Conservation (phyloP, 768 basidiomycete species). For the Tephrocybe sp. region DNA sequence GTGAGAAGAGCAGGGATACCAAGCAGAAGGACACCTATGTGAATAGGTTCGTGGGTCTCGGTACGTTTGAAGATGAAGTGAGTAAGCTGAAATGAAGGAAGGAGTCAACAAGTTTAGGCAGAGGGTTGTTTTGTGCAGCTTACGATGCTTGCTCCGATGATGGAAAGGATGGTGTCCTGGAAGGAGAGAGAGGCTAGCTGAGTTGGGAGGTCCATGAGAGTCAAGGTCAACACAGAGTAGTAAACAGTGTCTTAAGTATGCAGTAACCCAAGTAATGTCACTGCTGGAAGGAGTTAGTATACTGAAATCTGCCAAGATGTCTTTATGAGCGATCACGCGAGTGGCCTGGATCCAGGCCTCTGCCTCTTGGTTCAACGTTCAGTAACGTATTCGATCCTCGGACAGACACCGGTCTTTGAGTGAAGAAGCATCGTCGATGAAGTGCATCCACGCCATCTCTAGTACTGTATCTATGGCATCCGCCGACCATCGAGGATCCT, state of each 20-base stretch:
- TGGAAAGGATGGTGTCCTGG: constrained; percentile 11
- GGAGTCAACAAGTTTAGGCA: neutral
- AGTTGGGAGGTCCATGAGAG: constrained; percentile 11
- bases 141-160: constrained; percentile 16
- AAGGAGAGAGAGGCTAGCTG: constrained; percentile 8
- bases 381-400: too few relatives aligned
- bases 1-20: constrained; percentile 24
- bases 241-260: neutral
- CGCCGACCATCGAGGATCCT: too few relatives aligned
- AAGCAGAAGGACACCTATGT: constrained; percentile 24
- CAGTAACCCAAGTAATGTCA: neutral
- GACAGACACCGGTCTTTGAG: too few relatives aligned
- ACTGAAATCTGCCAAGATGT: too few relatives aligned
- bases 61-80: constrained; percentile 33
- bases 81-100: constrained; percentile 16
- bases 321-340: too few relatives aligned
- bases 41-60: constrained; percentile 27
- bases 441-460: too few relatives aligned
- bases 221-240: neutral
- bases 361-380: too few relatives aligned
- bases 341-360: too few relatives aligned
- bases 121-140: neutral
- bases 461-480: too few relatives aligned
- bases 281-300: neutral
- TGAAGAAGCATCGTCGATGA: too few relatives aligned